These are phyloP conservation scores for Boletus eberwhitei DNA, from an alignment of 768 basidiomycete species.

Conservation along the genomic window DNA sequence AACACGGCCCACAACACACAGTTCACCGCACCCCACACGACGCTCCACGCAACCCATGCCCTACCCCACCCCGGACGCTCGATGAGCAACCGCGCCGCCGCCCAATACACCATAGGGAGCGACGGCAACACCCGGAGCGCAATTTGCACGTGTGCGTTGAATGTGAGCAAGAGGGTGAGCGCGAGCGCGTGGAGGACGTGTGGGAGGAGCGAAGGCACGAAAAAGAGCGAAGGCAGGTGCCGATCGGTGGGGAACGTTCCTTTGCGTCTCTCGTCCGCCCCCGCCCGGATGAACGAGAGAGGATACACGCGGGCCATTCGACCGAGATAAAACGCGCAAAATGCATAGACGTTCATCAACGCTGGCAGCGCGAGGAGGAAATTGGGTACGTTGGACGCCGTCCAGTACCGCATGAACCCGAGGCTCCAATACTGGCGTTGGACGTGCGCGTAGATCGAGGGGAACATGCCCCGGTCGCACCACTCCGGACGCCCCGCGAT, in stretches of 20 bases:
- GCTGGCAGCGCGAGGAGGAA: constrained; percentile 77
- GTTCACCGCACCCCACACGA: constrained; percentile 70
- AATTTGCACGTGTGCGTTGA: constrained; percentile 87
- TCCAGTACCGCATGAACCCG: constrained; percentile 88
- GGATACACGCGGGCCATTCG: constrained; percentile 2
- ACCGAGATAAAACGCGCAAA: constrained; percentile 26
- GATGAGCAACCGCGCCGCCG: constrained; percentile 63
- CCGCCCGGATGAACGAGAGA: neutral
- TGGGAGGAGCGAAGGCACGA: constrained; percentile 48
- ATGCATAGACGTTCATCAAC: constrained; percentile 45
- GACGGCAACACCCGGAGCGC: constrained; percentile 71
- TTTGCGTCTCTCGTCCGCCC: neutral
- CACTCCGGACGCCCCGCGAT: constrained; percentile 40
- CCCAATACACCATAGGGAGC: constrained; percentile 85
- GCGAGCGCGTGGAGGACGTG: constrained; percentile 73
- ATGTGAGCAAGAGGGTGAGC: constrained; percentile 60
- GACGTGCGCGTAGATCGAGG: constrained; percentile 77
- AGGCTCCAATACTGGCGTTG: constrained; percentile 85
- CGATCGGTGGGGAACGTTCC: neutral
- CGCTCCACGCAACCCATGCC: constrained; percentile 74
- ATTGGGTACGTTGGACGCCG: constrained; percentile 78
- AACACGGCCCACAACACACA: constrained; percentile 80
- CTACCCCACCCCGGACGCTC: constrained; percentile 46
- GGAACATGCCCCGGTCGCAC: constrained; percentile 55
- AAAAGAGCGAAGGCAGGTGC: constrained; percentile 31